Conservation (phyloP, 2,329 filamentous ascomycete genomes). For the Chaetothyriales sp. region DNA sequence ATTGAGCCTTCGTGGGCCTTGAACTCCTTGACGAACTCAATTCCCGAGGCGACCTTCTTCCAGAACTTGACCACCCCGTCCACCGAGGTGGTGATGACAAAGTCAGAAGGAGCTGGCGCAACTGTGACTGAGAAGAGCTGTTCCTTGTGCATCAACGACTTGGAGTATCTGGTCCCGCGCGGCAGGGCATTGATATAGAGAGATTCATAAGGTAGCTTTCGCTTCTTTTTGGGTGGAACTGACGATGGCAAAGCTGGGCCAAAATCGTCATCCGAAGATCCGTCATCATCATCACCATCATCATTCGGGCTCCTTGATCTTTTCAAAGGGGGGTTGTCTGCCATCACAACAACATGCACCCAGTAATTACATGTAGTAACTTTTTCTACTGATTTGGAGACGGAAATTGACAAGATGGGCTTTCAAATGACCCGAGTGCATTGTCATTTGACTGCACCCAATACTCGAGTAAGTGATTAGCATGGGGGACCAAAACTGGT, state of each 20-base stretch:
- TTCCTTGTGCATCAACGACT: conserved; percentile 97
- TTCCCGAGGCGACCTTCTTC: conserved; percentile 83
- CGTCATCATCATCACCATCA: conserved; percentile 24
- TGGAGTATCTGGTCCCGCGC: conserved; percentile 68
- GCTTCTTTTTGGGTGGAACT: conserved; percentile 74
- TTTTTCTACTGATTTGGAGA: neutral
- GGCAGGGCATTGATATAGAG: conserved; percentile 86
- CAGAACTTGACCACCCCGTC: conserved; percentile 99
- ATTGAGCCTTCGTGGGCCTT: conserved; percentile 79
- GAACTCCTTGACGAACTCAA: conserved; percentile 98
- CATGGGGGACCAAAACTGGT: too few species aligned
- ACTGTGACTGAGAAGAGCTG: conserved; percentile 78
- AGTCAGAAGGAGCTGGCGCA: conserved; percentile 72
- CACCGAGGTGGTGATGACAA: conserved; percentile 81
- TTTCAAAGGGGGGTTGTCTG: conserved; percentile 7
- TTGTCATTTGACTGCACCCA: too few species aligned
- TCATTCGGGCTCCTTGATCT: conserved; percentile 6
- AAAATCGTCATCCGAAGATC: conserved; percentile 73
- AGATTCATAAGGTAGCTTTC: conserved; percentile 85
- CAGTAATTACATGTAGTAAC: neutral
- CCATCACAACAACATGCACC: conserved; percentile 1
- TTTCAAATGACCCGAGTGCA: neutral
- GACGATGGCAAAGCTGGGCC: conserved; percentile 80
- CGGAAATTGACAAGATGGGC: neutral
- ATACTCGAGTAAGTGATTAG: too few species aligned